Percentiles rank a stretch among this genome's conserved stretches.
These are phyloP conservation scores for Phytophthora megakarya DNA, from an alignment of 352 stramenopile genomes.

Conservation along the genomic window DNA sequence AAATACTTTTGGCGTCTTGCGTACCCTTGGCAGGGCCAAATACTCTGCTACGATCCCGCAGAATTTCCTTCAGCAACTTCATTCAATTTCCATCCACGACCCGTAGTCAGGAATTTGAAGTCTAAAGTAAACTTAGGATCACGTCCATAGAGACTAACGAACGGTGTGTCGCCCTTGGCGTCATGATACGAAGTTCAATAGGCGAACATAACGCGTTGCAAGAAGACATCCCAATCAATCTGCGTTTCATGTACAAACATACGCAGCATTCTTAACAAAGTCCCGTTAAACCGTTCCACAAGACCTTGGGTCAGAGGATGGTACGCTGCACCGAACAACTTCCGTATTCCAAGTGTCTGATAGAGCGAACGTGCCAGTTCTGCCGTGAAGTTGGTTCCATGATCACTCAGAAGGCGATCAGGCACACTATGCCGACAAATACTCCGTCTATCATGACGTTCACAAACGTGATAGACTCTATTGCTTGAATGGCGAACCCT, in stretches of 20 bases:
- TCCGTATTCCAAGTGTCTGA: too few relatives aligned
- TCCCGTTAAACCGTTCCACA: slow-evolving; percentile 10
- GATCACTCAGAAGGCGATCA: neutral
- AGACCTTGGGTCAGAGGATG: too few relatives aligned
- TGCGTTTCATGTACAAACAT: slow-evolving; percentile 6
- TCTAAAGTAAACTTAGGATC: too few relatives aligned
- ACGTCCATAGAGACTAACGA: too few relatives aligned
- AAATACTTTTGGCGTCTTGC: too few relatives aligned
- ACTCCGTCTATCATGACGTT: neutral
- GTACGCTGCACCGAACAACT: too few relatives aligned
- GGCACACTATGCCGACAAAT: neutral
- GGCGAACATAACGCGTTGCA: slow-evolving; percentile 1
- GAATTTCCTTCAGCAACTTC: too few relatives aligned
- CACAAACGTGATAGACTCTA: neutral
- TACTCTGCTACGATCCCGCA: too few relatives aligned
- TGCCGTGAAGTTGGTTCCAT: slow-evolving; percentile 4
- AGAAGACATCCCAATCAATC: slow-evolving; percentile 2
- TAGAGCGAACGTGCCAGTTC: too few relatives aligned
- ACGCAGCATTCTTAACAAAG: slow-evolving; percentile 1
- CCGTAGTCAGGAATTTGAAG: too few relatives aligned
- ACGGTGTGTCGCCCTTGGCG: neutral
- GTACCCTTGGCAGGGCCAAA: too few relatives aligned
- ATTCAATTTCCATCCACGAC: too few relatives aligned
- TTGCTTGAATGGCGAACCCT: neutral
- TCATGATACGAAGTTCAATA: slow-evolving; percentile 11